Evolutionary conservation across 495 filamentous ascomycete species (phyloP), one percentile per base, ranked within the genome.

Genomic region (Parathielavia hyrcaniae): DNA sequence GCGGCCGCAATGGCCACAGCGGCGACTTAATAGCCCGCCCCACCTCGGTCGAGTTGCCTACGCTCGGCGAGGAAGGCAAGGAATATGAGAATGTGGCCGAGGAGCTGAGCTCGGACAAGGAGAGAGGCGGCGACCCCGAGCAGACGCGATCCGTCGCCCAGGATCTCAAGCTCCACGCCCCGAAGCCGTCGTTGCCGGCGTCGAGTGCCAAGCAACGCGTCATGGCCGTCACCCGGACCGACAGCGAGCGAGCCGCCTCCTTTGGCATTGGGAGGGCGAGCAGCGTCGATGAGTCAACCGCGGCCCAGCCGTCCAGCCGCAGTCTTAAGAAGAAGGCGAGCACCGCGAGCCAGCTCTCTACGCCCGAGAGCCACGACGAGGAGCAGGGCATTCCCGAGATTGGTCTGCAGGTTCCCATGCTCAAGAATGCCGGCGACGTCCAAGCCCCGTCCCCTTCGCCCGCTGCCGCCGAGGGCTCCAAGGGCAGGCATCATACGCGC

Each of bases 331-430:
- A 73, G 81, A 85, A 72, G 77, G 84, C 63, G 71, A 86, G 65
- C 62, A 82, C 65, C 67, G 61, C 82, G 63, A 74, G 83, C 76
- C 67, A 86, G 64, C 69, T 76, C 45, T 79, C 77, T 7, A 64
- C 71, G 53, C 69, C 69, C 35, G 77, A 79, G 55, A 65, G 70
- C 34, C 73, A 66, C 53, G 83, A 83, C 13, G 85, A 88, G 19
- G 89, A 91, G 61, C 83, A 87, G 59, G 92, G 92, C 13, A 95
- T 96, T 60, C 92, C 91, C 12, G 87, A 92, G 66, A 93, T 96
- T 60, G 91, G 91, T 39, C 79, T 84, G 66, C 81, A 90, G 64
- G 91, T 97, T 20, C 95, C 93, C 36, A 95, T 99, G 90, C 86
- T 92, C 66, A 86, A 86, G 38, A 84, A 95, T 73, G 91, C 91